phyloP scores from a whole-genome alignment of 164 flowering plant species.

The Chimonanthus praecox region DNA sequence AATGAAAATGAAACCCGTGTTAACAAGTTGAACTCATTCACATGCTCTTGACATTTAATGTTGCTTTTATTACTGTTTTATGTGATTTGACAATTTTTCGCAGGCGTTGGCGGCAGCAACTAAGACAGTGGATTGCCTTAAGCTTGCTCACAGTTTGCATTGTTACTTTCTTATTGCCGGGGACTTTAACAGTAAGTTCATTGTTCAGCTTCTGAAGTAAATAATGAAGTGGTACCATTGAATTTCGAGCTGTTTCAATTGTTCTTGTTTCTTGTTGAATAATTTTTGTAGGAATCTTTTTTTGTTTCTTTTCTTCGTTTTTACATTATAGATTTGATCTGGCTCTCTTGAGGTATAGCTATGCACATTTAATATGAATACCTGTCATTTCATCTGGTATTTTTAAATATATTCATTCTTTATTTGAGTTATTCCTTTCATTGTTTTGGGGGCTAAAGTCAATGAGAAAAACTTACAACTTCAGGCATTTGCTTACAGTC shows the following conservation, averaged over 20 bases:
- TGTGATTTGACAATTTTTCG: constrained; percentile 10
- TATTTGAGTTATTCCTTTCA: no score
- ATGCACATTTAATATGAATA: background rate
- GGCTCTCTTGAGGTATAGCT: background rate
- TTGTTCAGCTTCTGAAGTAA: background rate
- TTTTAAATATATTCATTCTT: no score
- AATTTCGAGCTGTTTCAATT: background rate
- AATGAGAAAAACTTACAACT: no score
- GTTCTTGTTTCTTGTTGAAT: background rate
- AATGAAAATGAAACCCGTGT: no score
- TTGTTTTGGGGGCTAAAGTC: no score
- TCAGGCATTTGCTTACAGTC: no score
- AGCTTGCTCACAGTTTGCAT: constrained; percentile 84
- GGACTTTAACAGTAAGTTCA: constrained; percentile 65
- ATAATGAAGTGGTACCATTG: background rate
- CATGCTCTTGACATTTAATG: background rate
- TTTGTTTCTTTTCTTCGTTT: background rate
- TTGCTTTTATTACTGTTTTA: background rate
- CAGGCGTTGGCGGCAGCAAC: constrained; percentile 98
- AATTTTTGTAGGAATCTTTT: background rate
- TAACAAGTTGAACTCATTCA: background rate
- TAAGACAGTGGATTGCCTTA: constrained; percentile 86
- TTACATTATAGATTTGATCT: background rate
- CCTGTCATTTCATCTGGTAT: no score
- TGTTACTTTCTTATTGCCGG: constrained; percentile 79